Evolutionary conservation across 345 rosid genomes (phyloP).

Genomic region (Populus ilicifolia): DNA sequence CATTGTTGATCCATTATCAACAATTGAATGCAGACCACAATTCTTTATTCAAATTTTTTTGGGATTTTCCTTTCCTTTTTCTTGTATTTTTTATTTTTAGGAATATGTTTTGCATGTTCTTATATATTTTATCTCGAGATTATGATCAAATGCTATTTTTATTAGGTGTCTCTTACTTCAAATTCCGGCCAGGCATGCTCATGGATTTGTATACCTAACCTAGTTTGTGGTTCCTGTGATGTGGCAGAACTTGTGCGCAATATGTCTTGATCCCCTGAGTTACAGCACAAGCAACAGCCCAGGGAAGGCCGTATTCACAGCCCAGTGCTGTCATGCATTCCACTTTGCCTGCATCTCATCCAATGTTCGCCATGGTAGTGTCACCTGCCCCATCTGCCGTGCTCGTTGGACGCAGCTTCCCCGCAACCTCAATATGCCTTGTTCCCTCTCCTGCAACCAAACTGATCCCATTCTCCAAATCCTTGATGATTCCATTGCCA

Average conservation of each 20-base stretch:
- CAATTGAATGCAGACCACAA: background rate
- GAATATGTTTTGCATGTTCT: background rate
- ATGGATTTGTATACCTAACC: background rate
- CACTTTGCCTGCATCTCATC: constrained; percentile 79
- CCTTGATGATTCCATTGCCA: constrained; percentile 75
- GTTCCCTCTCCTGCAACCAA: constrained; percentile 47
- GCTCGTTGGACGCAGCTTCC: constrained; percentile 93
- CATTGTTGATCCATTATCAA: background rate
- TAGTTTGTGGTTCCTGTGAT: background rate
- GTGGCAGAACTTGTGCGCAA: constrained; percentile 68
- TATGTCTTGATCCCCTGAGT: constrained; percentile 72
- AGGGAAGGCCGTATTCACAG: constrained; percentile 75
- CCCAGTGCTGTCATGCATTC: constrained; percentile 84
- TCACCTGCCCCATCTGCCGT: constrained; percentile 87
- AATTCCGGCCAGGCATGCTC: background rate
- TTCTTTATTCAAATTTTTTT: background rate
- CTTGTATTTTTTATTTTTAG: background rate
- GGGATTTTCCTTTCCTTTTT: background rate
- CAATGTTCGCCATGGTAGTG: constrained; percentile 82
- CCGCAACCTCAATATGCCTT: constrained; percentile 51
- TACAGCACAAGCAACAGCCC: constrained; percentile 52
- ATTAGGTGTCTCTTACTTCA: background rate
- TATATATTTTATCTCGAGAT: background rate
- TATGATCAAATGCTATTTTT: background rate
- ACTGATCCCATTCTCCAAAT: constrained; percentile 63